Conservation (phyloP, 108 stramenopile genomes). For the Nannochloropsis oceanica region DNA sequence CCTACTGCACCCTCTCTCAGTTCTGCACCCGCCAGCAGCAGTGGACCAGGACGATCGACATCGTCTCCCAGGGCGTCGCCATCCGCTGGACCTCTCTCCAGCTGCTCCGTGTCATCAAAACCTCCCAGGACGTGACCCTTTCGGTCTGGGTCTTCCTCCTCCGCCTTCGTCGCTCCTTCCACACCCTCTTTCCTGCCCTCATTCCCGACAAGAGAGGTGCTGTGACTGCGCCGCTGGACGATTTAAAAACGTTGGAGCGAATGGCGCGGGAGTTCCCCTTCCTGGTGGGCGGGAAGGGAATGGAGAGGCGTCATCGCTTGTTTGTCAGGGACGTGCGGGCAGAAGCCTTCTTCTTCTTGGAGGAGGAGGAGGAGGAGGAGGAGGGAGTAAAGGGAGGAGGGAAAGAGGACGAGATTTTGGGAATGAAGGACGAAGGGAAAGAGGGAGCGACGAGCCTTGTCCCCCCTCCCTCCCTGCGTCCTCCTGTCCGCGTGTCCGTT, state of each 20-base stretch:
- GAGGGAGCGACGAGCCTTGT: background rate
- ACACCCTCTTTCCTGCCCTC: background rate
- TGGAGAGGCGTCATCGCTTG: background rate
- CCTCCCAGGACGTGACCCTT: background rate
- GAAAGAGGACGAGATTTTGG: too few species aligned
- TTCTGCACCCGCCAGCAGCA: background rate
- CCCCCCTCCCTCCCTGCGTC: background rate
- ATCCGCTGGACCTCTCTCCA: background rate
- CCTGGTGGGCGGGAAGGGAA: background rate
- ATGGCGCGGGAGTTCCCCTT: background rate
- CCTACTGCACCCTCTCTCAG: background rate
- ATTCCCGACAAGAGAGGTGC: background rate
- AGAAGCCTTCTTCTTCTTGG: background rate
- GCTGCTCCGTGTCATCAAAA: background rate
- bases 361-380: background rate
- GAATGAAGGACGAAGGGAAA: background rate
- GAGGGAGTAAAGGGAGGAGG: background rate
- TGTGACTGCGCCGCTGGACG: background rate
- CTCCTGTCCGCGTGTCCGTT: background rate
- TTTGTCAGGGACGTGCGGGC: background rate
- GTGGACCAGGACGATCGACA: background rate
- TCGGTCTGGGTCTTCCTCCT: background rate
- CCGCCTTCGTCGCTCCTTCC: background rate
- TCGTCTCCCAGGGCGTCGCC: background rate
- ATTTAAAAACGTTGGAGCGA: background rate